phyloP scores from a whole-genome alignment of 495 filamentous ascomycete species.

The Amorphotheca resinae region DNA sequence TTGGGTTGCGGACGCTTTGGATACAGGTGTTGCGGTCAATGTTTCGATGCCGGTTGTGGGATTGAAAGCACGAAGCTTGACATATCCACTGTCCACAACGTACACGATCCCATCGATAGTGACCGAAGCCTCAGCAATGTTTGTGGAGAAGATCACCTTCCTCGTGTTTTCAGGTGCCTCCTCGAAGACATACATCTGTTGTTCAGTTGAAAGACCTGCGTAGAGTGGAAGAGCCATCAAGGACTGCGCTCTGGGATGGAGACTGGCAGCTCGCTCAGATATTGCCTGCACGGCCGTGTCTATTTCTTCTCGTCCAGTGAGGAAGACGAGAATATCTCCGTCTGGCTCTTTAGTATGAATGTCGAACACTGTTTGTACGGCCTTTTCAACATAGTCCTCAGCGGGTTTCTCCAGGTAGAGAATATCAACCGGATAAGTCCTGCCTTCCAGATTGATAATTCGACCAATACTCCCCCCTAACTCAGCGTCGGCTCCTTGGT shows the following conservation, averaged over 20 bases:
- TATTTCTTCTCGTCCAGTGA: slow-evolving; percentile 92
- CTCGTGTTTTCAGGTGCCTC: slow-evolving; percentile 70
- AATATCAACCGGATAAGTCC: slow-evolving; percentile 84
- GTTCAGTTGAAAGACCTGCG: slow-evolving; percentile 74
- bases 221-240: slow-evolving; percentile 77
- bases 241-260: slow-evolving; percentile 56
- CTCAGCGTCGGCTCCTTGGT: slow-evolving; percentile 8
- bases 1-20: slow-evolving; percentile 86
- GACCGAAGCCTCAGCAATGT: slow-evolving; percentile 91
- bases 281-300: slow-evolving; percentile 68
- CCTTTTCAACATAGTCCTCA: slow-evolving; percentile 81
- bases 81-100: slow-evolving; percentile 85
- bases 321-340: slow-evolving; percentile 84
- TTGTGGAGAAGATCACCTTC: slow-evolving; percentile 90
- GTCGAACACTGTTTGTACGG: slow-evolving; percentile 80
- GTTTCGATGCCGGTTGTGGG: slow-evolving; percentile 83
- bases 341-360: slow-evolving; percentile 82
- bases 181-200: slow-evolving; percentile 91
- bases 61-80: slow-evolving; percentile 84
- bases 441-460: slow-evolving; percentile 83
- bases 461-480: slow-evolving; percentile 37
- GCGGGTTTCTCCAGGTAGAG: slow-evolving; percentile 70
- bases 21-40: slow-evolving; percentile 75
- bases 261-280: slow-evolving; percentile 59
- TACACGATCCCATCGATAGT: slow-evolving; percentile 91